phyloP scores from a whole-genome alignment of 2,329 filamentous ascomycete genomes.

The Colletotrichum navitas region DNA sequence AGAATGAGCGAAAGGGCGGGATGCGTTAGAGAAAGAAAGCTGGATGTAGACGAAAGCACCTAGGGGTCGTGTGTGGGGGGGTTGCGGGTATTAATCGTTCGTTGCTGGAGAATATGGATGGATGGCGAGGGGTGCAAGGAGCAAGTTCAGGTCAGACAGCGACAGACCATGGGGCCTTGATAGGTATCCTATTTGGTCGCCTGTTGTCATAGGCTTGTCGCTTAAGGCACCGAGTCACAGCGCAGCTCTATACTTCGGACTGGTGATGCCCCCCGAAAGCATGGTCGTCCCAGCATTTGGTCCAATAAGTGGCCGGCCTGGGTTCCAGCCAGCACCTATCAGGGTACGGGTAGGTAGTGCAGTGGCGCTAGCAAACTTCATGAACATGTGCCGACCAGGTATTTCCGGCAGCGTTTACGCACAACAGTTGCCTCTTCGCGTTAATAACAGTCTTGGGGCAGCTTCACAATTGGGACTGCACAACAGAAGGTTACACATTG shows the following conservation, averaged over 20 bases:
- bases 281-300: slow-evolving; percentile 14
- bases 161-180: slow-evolving; percentile 12
- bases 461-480: slow-evolving; percentile 8
- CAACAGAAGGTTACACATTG: slow-evolving; percentile 8
- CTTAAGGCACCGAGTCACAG: slow-evolving; percentile 10
- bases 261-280: neutral
- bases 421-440: neutral
- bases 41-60: slow-evolving; percentile 10
- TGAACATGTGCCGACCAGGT: slow-evolving; percentile 16
- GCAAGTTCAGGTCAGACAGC: slow-evolving; percentile 13
- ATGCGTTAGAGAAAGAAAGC: neutral
- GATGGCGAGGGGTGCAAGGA: slow-evolving; percentile 25
- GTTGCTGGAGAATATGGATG: slow-evolving; percentile 31
- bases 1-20: slow-evolving; percentile 18
- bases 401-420: slow-evolving; percentile 16
- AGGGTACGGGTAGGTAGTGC: slow-evolving; percentile 1
- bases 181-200: neutral
- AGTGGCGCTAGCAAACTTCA: slow-evolving; percentile 6
- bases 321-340: neutral
- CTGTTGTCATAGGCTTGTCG: slow-evolving; percentile 11
- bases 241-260: neutral
- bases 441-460: slow-evolving; percentile 19
- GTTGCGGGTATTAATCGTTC: slow-evolving; percentile 37
- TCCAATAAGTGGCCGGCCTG: slow-evolving; percentile 1
- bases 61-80: slow-evolving; percentile 21